Conservation (phyloP, 352 stramenopile species). For the Globisporangium abappressorium region DNA sequence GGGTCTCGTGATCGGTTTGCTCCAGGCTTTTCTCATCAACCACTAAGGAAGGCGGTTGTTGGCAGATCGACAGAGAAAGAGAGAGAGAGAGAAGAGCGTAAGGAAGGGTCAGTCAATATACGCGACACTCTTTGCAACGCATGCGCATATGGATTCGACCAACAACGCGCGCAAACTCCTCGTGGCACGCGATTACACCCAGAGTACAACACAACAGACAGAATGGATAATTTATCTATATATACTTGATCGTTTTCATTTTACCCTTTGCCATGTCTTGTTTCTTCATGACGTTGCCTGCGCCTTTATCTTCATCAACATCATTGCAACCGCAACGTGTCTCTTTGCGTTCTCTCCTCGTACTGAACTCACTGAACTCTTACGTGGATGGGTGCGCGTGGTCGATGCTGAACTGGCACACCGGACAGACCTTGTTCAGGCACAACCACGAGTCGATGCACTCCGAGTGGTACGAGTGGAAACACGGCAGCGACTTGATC, state of each 20-base stretch:
- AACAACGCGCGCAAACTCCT: conserved; percentile 4
- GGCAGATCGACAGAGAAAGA: background rate
- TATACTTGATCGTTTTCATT: conserved; percentile 26
- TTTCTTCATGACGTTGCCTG: background rate
- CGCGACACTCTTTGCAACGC: background rate
- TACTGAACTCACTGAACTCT: conserved; percentile 7
- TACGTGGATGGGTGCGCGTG: conserved; percentile 16
- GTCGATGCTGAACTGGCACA: conserved; percentile 86
- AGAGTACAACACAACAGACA: conserved; percentile 2
- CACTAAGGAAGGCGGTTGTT: conserved; percentile 36
- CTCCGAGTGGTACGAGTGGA: conserved; percentile 92
- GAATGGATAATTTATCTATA: conserved; percentile 57
- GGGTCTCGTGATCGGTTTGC: conserved; percentile 87
- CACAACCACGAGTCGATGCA: conserved; percentile 92
- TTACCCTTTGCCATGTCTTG: conserved; percentile 7
- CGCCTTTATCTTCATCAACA: no score
- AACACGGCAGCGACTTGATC: conserved; percentile 92
- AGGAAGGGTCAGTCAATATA: conserved; percentile 2
- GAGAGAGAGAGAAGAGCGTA: background rate
- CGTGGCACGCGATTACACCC: conserved; percentile 8
- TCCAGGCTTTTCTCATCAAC: conserved; percentile 91
- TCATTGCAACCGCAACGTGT: background rate
- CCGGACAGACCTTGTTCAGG: conserved; percentile 90
- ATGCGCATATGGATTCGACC: background rate
- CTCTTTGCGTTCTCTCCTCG: background rate